Evolutionary conservation across 1,139 yeast species (phyloP), one percentile per base, ranked within the genome.

Genomic region (Hansenula sp.): DNA sequence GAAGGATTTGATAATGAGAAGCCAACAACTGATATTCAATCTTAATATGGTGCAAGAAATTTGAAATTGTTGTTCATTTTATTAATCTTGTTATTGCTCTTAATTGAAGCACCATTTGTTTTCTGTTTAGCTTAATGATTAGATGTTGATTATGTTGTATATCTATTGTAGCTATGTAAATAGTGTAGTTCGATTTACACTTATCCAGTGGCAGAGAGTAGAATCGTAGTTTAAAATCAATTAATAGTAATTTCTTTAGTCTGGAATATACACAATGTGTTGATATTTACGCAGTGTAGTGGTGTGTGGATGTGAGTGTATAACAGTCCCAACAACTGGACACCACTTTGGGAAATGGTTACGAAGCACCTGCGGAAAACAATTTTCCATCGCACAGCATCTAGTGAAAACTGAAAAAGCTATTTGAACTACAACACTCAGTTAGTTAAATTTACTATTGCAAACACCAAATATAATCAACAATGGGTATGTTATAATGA

Each of bases 401-500:
- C 16, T 33, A 24, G 24, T 25, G 29, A 25, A 33, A 33, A 33
- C 46, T 49, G 51, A 49, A 49, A 49, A 49, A 47, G 44, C n/a
- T n/a, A 38, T 40, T 40, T 38, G 34, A 36, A 26, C 30, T 40
- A 34, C 45, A 39, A 40, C 32, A 37, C 16, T 26, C 34, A n/a
- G 34, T 33, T 28, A 19, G 8, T 17, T 28, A 20, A 36, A 10
- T 26, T 24, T 20, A 29, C 22, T 12, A 29, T 19, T 29, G 12
- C 6, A 13, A 29, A 19, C 22, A 39, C 37, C 39, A 47, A 47
- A 46, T 40, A 47, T 40, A 38, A 51, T 49, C 49, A 48, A 51
- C 52, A 51, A 51, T 51, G 57, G 57, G 57, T 53, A 53, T 49
- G 57, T 53, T 17, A 13, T 19, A 17, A 10, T 19, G 10, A 16